Base-by-base conservation (phyloP, 1,139 yeast species). In the Lodderomyces pseudojiufengensis region DNA sequence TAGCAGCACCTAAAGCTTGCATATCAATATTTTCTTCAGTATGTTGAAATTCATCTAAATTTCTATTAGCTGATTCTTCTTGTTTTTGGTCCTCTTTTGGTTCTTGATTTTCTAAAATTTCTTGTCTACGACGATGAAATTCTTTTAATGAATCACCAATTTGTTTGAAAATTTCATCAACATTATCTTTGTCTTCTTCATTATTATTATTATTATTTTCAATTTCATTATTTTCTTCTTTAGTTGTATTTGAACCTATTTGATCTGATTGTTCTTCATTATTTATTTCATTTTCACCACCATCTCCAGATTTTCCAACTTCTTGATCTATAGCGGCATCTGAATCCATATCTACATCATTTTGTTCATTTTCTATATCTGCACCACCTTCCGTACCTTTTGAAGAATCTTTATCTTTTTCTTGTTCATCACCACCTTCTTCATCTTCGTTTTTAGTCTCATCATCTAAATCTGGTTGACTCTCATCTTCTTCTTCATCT, bases 1-100 rank as follows among this genome's bases (percentile, higher is more conserved):
- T 76, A 5, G 96, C 95, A 31, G 94, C 80, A 16, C 97, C 98
- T 39, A 92, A 63, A 0, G 97, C 98, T 59, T 94, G 97, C 0
- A 95, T 84, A 39, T 85, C 92, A 35, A 56, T 57, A 30, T 82
- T 79, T 29, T 95, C 96, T 32, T 86, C 92, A 38, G 87, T 73
- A 55, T 92, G 97, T 57, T 90, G 95, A 57, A 90, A 86, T 49
- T 88, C 96, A 52, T 88, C 95, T 0, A 94, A 88, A 34, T 79
- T 73, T 46, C 77, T 80, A 43, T 76, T 80, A 11, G 80, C 78
- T 29, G 70, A 61, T 2, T 50, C 46, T 30, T 72, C 74, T 31
- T 67, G 70, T 22, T 48, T 44, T 28, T 49, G 47, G 15, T 42
- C 41, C 25, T 62, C 58, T 11, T 70, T 71, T 66, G 47, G 67